These are phyloP conservation scores for Bolboschoenus planiculmis DNA, from an alignment of 176 grass and related monocot genomes.

Conservation along the genomic window DNA sequence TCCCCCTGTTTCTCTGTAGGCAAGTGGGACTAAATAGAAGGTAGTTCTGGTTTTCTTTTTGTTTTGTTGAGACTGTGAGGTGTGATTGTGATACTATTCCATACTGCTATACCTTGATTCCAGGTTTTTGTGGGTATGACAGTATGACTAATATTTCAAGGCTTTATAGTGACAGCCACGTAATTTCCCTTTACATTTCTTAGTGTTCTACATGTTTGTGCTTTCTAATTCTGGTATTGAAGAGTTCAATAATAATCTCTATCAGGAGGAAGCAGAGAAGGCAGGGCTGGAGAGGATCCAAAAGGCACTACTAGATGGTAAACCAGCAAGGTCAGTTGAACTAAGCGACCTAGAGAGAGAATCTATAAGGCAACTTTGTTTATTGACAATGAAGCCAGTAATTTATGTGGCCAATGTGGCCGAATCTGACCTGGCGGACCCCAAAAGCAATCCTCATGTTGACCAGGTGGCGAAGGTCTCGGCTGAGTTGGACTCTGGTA, in stretches of 20 bases:
- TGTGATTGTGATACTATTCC: neutral
- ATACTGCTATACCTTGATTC: neutral
- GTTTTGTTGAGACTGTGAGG: neutral
- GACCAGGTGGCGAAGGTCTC: slow-evolving; percentile 57
- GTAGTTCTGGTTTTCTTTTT: neutral
- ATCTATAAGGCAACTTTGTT: slow-evolving; percentile 74
- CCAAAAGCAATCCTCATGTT: slow-evolving; percentile 71
- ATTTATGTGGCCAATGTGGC: slow-evolving; percentile 99
- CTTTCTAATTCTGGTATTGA: neutral
- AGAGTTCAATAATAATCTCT: slow-evolving; percentile 19
- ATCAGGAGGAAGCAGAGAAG: slow-evolving; percentile 82
- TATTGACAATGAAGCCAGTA: slow-evolving; percentile 93
- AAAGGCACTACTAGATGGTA: slow-evolving; percentile 60
- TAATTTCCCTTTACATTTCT: neutral
- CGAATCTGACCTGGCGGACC: slow-evolving; percentile 79
- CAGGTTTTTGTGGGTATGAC: neutral
- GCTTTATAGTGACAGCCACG: neutral
- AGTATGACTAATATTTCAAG: neutral
- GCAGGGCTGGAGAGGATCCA: slow-evolving; percentile 77
- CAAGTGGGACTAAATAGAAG: neutral
- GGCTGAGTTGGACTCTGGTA: slow-evolving; percentile 81
- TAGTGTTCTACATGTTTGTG: neutral
- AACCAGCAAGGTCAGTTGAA: slow-evolving; percentile 80
- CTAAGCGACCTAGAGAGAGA: slow-evolving; percentile 83
- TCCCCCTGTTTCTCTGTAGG: neutral